These are phyloP conservation scores for Nigrospora sphaerica DNA, from an alignment of 2,329 filamentous ascomycete genomes.

Conservation along the genomic window DNA sequence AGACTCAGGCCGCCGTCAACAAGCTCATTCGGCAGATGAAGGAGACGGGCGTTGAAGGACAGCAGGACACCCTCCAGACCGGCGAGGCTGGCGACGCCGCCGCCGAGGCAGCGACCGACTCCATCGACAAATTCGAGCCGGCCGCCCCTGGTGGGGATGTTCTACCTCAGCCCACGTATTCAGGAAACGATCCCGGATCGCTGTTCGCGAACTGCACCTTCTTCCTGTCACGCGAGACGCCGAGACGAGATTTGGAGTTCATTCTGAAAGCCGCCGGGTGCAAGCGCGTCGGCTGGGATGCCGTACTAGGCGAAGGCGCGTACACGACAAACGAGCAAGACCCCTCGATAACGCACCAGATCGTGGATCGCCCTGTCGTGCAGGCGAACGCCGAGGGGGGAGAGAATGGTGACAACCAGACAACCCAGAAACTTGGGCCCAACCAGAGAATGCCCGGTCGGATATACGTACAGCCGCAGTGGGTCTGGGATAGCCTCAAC, in stretches of 20 bases:
- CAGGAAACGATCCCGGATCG: conserved; percentile 59
- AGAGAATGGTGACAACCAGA: conserved; percentile 54
- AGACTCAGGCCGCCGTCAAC: conserved; percentile 59
- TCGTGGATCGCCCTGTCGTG: conserved; percentile 82
- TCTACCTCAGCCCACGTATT: conserved; percentile 68
- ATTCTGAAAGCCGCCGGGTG: conserved; percentile 90
- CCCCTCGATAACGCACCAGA: conserved; percentile 87
- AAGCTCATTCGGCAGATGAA: conserved; percentile 64
- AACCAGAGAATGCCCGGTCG: conserved; percentile 82
- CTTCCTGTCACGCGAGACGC: conserved; percentile 90
- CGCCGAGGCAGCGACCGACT: conserved; percentile 45
- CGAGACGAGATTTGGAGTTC: conserved; percentile 84
- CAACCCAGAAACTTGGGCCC: conserved; percentile 45
- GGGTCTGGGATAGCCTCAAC: conserved; percentile 97
- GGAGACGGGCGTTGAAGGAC: conserved; percentile 37
- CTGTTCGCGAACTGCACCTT: conserved; percentile 86
- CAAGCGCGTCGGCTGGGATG: conserved; percentile 92
- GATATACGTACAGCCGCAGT: conserved; percentile 92
- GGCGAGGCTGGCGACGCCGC: conserved; percentile 26
- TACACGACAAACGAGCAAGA: conserved; percentile 88
- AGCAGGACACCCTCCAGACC: conserved; percentile 30
- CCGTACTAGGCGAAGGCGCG: conserved; percentile 81
- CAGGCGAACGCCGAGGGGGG: conserved; percentile 46
- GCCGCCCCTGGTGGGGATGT: conserved; percentile 78
- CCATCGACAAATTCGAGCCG: conserved; percentile 88